Evolutionary conservation across 305 asterid species (phyloP).

Genomic region (Stenogyne calaminthoides): DNA sequence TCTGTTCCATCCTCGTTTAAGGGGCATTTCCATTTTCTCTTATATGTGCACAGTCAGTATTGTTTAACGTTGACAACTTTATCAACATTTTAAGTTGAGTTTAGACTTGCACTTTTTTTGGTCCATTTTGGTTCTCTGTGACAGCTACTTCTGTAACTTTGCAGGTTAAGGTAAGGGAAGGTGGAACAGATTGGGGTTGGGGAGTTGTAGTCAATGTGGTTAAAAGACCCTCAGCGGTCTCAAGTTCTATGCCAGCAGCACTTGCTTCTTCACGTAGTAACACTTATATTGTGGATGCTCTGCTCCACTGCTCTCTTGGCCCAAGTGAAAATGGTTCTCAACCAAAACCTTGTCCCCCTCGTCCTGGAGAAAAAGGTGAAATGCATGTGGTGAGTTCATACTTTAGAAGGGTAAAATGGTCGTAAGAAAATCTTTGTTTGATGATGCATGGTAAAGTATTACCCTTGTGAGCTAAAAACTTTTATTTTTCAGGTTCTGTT

Average conservation of each 20-base stretch:
- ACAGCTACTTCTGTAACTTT: constrained; percentile 31
- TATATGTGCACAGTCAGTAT: background rate
- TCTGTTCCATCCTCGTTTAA: constrained; percentile 21
- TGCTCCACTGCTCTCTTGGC: constrained; percentile 88
- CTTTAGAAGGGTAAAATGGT: background rate
- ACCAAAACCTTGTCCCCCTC: constrained; percentile 89
- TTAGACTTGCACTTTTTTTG: constrained; percentile 1
- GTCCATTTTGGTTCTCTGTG: constrained; percentile 13
- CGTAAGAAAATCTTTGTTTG: constrained; percentile 6
- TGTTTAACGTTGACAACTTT: background rate
- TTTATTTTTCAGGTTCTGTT: constrained; percentile 74
- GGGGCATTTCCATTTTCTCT: constrained; percentile 1
- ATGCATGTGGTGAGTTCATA: constrained; percentile 92
- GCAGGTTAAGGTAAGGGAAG: constrained; percentile 93
- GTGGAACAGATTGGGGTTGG: constrained; percentile 99
- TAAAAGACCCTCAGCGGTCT: constrained; percentile 59
- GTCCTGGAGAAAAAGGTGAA: constrained; percentile 94
- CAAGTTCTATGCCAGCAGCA: constrained; percentile 87
- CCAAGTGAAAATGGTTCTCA: constrained; percentile 76
- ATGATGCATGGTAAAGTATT: constrained; percentile 5
- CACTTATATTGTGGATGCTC: constrained; percentile 80
- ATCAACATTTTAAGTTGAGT: constrained; percentile 16
- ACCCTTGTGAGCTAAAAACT: constrained; percentile 21
- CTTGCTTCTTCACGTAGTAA: constrained; percentile 84
- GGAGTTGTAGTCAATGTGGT: constrained; percentile 97